Evolutionary conservation across 2,329 filamentous ascomycete species (phyloP).

Genomic region (Exophiala sideris): DNA sequence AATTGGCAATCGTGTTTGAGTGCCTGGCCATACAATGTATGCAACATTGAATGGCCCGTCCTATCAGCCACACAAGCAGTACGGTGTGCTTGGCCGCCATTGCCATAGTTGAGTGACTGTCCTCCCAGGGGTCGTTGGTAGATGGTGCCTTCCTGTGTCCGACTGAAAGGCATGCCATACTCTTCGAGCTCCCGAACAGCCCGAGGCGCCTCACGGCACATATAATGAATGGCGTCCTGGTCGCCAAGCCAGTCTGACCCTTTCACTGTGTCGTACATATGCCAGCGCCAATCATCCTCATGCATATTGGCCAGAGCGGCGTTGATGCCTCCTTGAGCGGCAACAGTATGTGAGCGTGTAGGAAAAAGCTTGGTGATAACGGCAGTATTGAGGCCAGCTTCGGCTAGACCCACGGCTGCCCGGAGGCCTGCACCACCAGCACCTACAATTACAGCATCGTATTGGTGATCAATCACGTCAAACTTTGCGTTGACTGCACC

Average conservation of each 20-base stretch:
- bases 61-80: slow-evolving; percentile 94
- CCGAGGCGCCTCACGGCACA: slow-evolving; percentile 54
- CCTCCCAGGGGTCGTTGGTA: slow-evolving; percentile 99
- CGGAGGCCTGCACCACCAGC: slow-evolving; percentile 60
- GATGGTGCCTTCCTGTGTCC: slow-evolving; percentile 94
- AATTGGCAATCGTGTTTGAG: slow-evolving; percentile 98
- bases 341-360: slow-evolving; percentile 64
- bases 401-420: slow-evolving; percentile 62
- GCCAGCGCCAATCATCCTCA: slow-evolving; percentile 57
- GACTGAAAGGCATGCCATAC: slow-evolving; percentile 88
- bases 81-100: slow-evolving; percentile 96
- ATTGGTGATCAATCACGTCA: slow-evolving; percentile 23
- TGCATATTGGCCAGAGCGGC: slow-evolving; percentile 57
- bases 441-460: slow-evolving; percentile 50
- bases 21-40: slow-evolving; percentile 97
- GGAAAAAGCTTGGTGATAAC: slow-evolving; percentile 64
- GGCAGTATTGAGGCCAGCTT: slow-evolving; percentile 62
- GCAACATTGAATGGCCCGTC: slow-evolving; percentile 94
- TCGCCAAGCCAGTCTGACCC: slow-evolving; percentile 59
- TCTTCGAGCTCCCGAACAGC: slow-evolving; percentile 72
- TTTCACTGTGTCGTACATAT: slow-evolving; percentile 60
- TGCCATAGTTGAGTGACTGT: slow-evolving; percentile 90
- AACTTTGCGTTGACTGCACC: slow-evolving; percentile 9
- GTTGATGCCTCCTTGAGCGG: slow-evolving; percentile 65
- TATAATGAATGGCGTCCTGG: slow-evolving; percentile 59